Evolutionary conservation across 371 early-diverging fungal species (phyloP).

Genomic region (Lichtheimia ramosa): DNA sequence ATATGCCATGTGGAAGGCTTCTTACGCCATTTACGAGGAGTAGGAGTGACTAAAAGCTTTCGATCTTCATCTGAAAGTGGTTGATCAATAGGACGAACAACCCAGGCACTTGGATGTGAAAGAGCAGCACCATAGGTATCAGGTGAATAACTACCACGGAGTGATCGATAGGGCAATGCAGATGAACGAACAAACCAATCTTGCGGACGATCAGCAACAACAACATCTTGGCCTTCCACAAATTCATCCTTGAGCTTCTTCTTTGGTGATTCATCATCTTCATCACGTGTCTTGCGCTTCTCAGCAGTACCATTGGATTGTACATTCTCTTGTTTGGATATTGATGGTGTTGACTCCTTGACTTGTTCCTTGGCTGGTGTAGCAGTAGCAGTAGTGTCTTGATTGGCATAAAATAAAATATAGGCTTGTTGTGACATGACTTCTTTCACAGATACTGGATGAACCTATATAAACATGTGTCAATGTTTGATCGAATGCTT

Average conservation of each 20-base stretch:
- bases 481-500: neutral
- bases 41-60: neutral
- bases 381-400: neutral
- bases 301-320: neutral
- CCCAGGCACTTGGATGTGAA: constrained; percentile 1
- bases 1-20: constrained; percentile 1
- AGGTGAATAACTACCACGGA: constrained; percentile 1
- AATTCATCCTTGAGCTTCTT: no score
- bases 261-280: no score
- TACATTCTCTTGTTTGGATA: neutral
- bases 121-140: constrained; percentile 3
- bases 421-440: constrained; percentile 80
- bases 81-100: constrained; percentile 1
- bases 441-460: constrained; percentile 57
- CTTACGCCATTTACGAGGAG: neutral
- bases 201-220: neutral
- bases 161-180: neutral
- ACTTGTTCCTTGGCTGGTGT: no score
- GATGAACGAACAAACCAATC: constrained; percentile 5
- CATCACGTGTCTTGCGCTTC: neutral
- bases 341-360: no score
- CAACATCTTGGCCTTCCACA: no score
- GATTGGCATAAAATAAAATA: constrained; percentile 77
- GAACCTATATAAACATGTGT: constrained; percentile 26
- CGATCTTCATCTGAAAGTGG: neutral